Evolutionary conservation across 2,329 filamentous ascomycete genomes (phyloP).

Genomic region (Colletotrichum ledebouriae): DNA sequence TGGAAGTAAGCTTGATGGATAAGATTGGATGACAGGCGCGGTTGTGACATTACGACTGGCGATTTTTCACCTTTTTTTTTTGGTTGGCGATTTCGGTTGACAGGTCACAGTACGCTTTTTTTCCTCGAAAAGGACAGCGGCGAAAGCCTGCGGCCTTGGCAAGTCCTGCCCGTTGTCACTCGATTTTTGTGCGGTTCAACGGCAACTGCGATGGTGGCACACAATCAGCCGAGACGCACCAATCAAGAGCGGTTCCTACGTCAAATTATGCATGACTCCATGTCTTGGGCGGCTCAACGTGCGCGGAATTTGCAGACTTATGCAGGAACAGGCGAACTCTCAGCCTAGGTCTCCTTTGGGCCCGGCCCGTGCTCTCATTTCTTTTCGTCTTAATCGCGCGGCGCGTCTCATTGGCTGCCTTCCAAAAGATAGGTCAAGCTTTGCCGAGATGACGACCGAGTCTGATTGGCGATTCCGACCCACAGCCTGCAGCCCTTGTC

Average conservation of each 20-base stretch:
- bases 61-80: conserved; percentile 7
- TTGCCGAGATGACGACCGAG: conserved; percentile 40
- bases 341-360: conserved; percentile 1
- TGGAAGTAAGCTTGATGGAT: conserved; percentile 41
- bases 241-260: conserved; percentile 3
- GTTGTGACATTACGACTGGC: conserved; percentile 34
- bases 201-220: conserved; percentile 7
- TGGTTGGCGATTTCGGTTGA: not conserved
- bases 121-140: conserved; percentile 13
- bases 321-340: conserved; percentile 34
- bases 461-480: conserved; percentile 37
- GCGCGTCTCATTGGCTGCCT: conserved; percentile 34
- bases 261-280: conserved; percentile 23
- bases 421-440: conserved; percentile 29
- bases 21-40: conserved; percentile 40
- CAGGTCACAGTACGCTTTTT: not conserved
- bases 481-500: conserved; percentile 13
- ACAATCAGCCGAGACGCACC: not conserved
- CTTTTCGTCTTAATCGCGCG: conserved; percentile 36
- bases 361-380: conserved; percentile 36
- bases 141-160: conserved; percentile 5
- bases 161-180: not conserved
- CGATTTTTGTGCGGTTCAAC: not conserved
- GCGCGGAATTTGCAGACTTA: conserved; percentile 13
- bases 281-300: too few relatives aligned